Conservation (phyloP, 1,284 basidiomycete species). For the Cutaneotrichosporon sp. region DNA sequence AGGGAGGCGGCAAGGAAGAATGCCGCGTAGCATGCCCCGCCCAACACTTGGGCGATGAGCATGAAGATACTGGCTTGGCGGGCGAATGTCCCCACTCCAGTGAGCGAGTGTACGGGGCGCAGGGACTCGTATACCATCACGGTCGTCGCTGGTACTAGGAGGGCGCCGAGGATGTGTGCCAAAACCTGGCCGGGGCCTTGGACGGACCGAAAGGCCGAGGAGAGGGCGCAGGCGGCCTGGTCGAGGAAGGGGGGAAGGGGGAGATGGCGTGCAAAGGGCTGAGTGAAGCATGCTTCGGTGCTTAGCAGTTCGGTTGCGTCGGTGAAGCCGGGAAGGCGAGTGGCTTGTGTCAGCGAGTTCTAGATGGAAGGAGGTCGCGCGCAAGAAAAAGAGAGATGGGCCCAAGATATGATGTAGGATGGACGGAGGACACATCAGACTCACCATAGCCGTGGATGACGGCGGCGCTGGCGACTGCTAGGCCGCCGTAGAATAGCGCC, state of each 20-base stretch:
- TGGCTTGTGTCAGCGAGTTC: neutral
- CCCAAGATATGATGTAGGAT: no score
- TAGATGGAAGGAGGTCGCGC: neutral
- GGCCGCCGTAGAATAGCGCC: slow-evolving; percentile 1
- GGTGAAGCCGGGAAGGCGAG: neutral
- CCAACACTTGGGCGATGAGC: neutral
- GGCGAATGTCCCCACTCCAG: neutral
- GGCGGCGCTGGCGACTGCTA: neutral
- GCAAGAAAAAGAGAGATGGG: no score
- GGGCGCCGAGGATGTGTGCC: neutral
- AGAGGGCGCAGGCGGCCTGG: neutral
- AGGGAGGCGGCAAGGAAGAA: neutral
- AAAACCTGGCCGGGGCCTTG: neutral
- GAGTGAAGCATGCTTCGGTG: neutral
- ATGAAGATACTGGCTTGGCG: neutral
- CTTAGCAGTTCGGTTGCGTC: neutral
- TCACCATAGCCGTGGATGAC: slow-evolving; percentile 4
- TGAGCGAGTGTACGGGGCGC: neutral
- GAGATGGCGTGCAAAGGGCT: neutral
- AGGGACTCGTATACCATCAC: slow-evolving; percentile 5
- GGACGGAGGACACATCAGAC: neutral
- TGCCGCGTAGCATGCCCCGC: neutral
- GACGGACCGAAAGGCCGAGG: neutral
- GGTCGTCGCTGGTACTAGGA: neutral
- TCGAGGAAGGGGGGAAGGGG: neutral